These are phyloP conservation scores for Aspergillus incahuasiensis DNA, from an alignment of 495 filamentous ascomycete genomes.

Conservation along the genomic window DNA sequence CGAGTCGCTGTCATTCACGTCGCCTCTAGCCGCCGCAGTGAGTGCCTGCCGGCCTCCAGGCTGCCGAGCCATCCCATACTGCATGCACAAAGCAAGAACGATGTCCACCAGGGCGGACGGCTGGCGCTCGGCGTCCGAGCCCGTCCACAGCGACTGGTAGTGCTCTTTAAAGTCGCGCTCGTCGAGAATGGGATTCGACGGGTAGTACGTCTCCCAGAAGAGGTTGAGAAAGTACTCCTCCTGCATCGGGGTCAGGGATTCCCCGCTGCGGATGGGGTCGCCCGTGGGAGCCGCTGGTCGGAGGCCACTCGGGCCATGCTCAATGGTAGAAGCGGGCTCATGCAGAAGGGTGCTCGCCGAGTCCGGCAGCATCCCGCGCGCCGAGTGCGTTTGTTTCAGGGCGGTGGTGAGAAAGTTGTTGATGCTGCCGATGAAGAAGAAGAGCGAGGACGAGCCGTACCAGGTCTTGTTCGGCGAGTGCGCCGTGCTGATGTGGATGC, in stretches of 20 bases:
- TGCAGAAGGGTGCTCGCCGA: constrained; percentile 7
- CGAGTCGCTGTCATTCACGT: constrained; percentile 29
- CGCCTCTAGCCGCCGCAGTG: neutral
- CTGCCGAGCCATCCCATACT: constrained; percentile 37
- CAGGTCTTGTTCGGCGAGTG: constrained; percentile 18
- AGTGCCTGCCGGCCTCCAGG: constrained; percentile 8
- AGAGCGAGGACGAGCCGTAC: constrained; percentile 29
- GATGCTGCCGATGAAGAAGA: constrained; percentile 31
- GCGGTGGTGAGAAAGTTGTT: constrained; percentile 14
- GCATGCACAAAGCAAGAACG: constrained; percentile 51
- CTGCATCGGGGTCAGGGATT: constrained; percentile 6
- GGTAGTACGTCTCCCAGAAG: constrained; percentile 48
- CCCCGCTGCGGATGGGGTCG: neutral
- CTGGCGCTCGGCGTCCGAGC: constrained; percentile 28
- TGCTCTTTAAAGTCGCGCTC: constrained; percentile 44
- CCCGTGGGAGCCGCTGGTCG: neutral
- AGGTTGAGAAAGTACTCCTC: constrained; percentile 23
- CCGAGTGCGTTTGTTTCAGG: constrained; percentile 7
- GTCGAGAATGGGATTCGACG: constrained; percentile 33
- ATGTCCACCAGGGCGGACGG: constrained; percentile 53
- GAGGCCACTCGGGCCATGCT: neutral
- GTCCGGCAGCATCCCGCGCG: constrained; percentile 5
- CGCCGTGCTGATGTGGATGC: constrained; percentile 20
- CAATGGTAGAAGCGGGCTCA: neutral
- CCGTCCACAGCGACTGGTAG: constrained; percentile 44